These are phyloP conservation scores for Mycena indigotica DNA, from an alignment of 768 basidiomycete species.

Conservation along the genomic window DNA sequence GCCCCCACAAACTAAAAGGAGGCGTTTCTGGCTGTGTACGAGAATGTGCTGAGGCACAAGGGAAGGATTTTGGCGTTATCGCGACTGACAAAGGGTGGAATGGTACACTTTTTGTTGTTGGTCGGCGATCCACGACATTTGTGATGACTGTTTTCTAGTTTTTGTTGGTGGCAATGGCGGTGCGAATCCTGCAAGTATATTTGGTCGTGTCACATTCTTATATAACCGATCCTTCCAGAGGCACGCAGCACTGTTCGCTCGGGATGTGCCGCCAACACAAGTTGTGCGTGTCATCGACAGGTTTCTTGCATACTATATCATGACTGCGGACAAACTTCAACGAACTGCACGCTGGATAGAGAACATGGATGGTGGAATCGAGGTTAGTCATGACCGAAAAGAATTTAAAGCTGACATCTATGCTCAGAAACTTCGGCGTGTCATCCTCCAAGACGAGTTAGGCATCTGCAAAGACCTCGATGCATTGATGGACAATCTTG, in stretches of 20 bases:
- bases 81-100: constrained; percentile 85
- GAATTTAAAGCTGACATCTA: no score
- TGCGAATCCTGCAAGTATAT: constrained; percentile 42
- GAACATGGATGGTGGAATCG: constrained; percentile 66
- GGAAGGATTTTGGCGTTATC: constrained; percentile 75
- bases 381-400: constrained; percentile 47
- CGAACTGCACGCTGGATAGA: constrained; percentile 78
- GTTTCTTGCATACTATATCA: constrained; percentile 70
- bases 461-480: constrained; percentile 74
- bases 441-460: constrained; percentile 70
- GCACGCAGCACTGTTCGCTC: constrained; percentile 67
- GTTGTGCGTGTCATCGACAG: constrained; percentile 65
- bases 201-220: background rate
- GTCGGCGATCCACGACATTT: background rate
- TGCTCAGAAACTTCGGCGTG: constrained; percentile 55
- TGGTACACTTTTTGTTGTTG: constrained; percentile 29
- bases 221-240: constrained; percentile 33
- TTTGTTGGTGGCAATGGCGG: constrained; percentile 77
- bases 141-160: constrained; percentile 35
- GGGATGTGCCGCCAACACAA: constrained; percentile 66
- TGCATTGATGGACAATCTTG: constrained; percentile 61
- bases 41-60: constrained; percentile 79
- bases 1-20: constrained; percentile 77
- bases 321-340: constrained; percentile 69
- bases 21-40: constrained; percentile 75